These are phyloP conservation scores for Suillus tomentosus DNA, from an alignment of 768 basidiomycete species.

Conservation along the genomic window DNA sequence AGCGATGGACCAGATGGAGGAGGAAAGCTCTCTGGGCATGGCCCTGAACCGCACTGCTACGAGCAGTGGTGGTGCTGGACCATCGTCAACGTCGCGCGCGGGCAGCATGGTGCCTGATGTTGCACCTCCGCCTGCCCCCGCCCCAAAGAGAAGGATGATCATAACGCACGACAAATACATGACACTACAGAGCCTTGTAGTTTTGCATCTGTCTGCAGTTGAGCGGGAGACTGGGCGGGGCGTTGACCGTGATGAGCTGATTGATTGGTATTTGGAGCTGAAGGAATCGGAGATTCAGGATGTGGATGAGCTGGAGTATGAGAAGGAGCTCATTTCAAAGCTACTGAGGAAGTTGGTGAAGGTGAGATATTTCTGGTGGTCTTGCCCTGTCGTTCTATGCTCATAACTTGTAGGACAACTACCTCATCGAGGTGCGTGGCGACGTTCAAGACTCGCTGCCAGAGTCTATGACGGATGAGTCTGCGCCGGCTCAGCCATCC, in stretches of 20 bases:
- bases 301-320: slow-evolving; percentile 86
- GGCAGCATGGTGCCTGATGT: slow-evolving; percentile 31
- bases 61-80: slow-evolving; percentile 33
- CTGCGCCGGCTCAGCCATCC: slow-evolving; percentile 45
- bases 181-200: slow-evolving; percentile 83
- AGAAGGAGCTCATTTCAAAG: slow-evolving; percentile 89
- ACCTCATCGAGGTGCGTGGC: slow-evolving; percentile 79
- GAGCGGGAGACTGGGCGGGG: slow-evolving; percentile 79
- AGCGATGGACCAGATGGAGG: slow-evolving; percentile 52
- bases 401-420: slow-evolving; percentile 63
- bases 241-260: slow-evolving; percentile 86
- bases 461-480: slow-evolving; percentile 61
- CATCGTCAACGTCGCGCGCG: slow-evolving; percentile 35
- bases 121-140: slow-evolving; percentile 39
- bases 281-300: slow-evolving; percentile 83
- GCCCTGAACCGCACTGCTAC: slow-evolving; percentile 40
- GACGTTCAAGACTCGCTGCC: slow-evolving; percentile 80
- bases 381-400: background rate
- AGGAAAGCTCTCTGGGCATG: slow-evolving; percentile 44
- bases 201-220: slow-evolving; percentile 75
- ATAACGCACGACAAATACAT: slow-evolving; percentile 98
- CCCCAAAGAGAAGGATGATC: slow-evolving; percentile 74
- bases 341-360: slow-evolving; percentile 89
- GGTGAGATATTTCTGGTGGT: slow-evolving; percentile 45
- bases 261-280: slow-evolving; percentile 95